Conservation (phyloP, 2,329 filamentous ascomycete species). For the Cercospora sesami region DNA sequence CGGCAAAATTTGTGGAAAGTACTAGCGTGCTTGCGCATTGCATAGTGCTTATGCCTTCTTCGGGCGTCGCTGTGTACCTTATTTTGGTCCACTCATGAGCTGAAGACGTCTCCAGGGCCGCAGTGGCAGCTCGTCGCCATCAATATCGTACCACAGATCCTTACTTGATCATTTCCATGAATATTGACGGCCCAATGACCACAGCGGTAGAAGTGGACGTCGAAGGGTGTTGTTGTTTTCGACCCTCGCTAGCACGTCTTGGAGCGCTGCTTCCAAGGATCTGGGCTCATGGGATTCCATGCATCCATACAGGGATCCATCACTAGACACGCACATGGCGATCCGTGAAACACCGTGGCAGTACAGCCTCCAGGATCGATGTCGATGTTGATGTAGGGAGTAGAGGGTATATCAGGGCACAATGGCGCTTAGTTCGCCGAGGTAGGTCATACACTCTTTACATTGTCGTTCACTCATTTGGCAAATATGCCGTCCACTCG, state of each 20-base stretch:
- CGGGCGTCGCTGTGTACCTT: background rate
- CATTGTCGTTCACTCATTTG: background rate
- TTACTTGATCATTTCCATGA: background rate
- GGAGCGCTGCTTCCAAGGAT: background rate
- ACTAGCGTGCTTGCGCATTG: background rate
- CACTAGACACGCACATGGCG: background rate
- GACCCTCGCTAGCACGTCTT: background rate
- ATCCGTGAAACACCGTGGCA: background rate
- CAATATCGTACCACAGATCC: background rate
- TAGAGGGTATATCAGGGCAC: background rate
- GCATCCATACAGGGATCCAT: background rate
- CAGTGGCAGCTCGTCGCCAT: background rate
- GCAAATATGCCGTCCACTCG: conserved; percentile 15
- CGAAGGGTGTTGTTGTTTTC: background rate
- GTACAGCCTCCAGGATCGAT: background rate
- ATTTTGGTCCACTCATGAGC: background rate
- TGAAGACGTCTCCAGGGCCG: background rate
- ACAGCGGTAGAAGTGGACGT: background rate
- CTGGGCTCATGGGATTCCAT: background rate
- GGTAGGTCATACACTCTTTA: background rate
- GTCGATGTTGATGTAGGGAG: background rate
- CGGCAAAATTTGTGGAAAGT: background rate
- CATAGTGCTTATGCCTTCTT: background rate
- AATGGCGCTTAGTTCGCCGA: background rate
- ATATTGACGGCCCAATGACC: background rate